These are phyloP conservation scores for Lizonia empirigonia DNA, from an alignment of 2,329 filamentous ascomycete genomes.

Conservation along the genomic window DNA sequence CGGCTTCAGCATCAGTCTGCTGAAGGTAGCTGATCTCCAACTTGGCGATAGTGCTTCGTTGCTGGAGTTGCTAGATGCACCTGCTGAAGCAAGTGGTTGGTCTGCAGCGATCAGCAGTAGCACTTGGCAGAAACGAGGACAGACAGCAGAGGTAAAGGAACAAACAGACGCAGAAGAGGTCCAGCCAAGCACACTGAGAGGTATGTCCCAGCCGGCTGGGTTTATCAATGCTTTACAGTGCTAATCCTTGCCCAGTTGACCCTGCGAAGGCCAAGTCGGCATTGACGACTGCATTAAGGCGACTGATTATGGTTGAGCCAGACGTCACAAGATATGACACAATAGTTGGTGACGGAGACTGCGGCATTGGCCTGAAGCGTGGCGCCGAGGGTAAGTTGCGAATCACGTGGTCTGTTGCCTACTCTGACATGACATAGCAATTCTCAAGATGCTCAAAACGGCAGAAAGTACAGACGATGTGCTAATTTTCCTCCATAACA, in stretches of 20 bases:
- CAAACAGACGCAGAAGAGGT: constrained; percentile 51
- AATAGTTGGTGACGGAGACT: constrained; percentile 88
- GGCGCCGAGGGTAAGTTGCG: constrained; percentile 70
- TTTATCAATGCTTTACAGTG: background rate
- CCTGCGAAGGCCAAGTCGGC: constrained; percentile 56
- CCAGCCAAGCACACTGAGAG: constrained; percentile 59
- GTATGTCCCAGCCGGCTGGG: constrained; percentile 43
- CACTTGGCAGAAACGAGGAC: constrained; percentile 62
- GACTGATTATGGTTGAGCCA: constrained; percentile 67
- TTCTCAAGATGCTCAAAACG: constrained; percentile 51
- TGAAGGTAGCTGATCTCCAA: constrained; percentile 67
- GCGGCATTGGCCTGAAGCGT: constrained; percentile 82
- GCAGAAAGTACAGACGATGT: constrained; percentile 60
- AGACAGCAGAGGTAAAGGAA: constrained; percentile 51
- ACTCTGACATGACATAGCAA: constrained; percentile 42
- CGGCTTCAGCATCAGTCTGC: constrained; percentile 71
- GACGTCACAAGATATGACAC: constrained; percentile 74
- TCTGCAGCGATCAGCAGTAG: constrained; percentile 62
- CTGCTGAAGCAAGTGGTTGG: constrained; percentile 72
- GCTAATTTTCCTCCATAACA: constrained; percentile 63
- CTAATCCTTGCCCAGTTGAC: constrained; percentile 54
- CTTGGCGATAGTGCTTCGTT: constrained; percentile 64
- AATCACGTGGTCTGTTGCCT: constrained; percentile 37
- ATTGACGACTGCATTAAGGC: constrained; percentile 62
- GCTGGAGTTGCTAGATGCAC: constrained; percentile 70